Evolutionary conservation across 2,329 filamentous ascomycete genomes (phyloP), one percentile per base, ranked within the genome.

Genomic region (Cercospora sp.): DNA sequence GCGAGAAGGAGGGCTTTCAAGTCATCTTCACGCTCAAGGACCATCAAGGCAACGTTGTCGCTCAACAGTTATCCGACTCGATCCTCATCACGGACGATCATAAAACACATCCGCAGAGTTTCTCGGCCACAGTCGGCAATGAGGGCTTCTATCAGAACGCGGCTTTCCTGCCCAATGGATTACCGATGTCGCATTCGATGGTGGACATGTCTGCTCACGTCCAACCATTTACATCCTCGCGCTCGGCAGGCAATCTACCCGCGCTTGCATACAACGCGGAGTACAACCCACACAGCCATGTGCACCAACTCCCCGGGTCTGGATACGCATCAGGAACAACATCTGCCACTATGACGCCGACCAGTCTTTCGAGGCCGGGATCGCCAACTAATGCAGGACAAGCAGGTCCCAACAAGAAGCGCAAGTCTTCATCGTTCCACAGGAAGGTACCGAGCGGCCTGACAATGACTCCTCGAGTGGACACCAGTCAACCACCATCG

Each of bases 51-150:
- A 88, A 89, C 55, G 82, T 97, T 34, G 83, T 98, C 53, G 91
- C 93, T 6, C 94, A 99, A 80, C 88, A 89, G 63, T 90, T 97
- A 72, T 93, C 92, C 21, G 89, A 90, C 65, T 91, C 93, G 0
- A 97, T 98, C 72, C 94, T 97, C 87, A 97, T 98, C 71, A 98
- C 95, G 1, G 94, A 99, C 78, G 94, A 99, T 76, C 94, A 98
- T 83, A 98, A 98, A 82, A 97, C 93, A 7, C 91, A 92, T 74
- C 77, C 77, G 13, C 74, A 73, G 21, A 73, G 70, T 57, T 76
- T 76, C 63, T 72, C 76, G 34, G 68, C 77, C 8, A 69, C 73
- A 2, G 72, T 77, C 53, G 59, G 75, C 5, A 73, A 72, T 37
- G 75, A 75, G 26, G 68, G 72, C 16, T 76, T 73, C 67, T 75